Conservation (phyloP, 495 filamentous ascomycete species). For the Neurospora hispaniola region DNA sequence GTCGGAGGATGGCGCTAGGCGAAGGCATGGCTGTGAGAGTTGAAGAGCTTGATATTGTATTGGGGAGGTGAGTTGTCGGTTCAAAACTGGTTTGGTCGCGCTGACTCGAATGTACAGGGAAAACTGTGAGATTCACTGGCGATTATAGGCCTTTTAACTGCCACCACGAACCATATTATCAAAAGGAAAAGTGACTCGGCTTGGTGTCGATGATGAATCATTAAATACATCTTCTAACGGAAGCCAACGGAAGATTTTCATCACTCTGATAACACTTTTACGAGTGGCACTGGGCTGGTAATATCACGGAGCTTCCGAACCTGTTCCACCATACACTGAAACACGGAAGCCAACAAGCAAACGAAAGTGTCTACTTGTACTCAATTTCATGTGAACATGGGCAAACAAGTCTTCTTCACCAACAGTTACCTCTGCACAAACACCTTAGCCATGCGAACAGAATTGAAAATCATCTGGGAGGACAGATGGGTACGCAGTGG, state of each 20-base stretch:
- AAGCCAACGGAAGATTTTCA: not conserved
- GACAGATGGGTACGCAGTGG: not conserved
- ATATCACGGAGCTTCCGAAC: too few relatives aligned
- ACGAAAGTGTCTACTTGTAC: not conserved
- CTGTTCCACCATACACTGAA: not conserved
- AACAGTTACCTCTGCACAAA: too few relatives aligned
- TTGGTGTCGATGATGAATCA: not conserved
- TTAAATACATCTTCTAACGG: not conserved
- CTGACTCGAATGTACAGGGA: too few relatives aligned
- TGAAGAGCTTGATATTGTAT: not conserved
- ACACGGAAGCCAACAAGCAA: not conserved
- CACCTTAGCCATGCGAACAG: not conserved
- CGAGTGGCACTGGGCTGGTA: too few relatives aligned
- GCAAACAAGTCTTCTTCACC: too few relatives aligned
- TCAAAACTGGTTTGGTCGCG: not conserved
- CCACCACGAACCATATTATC: not conserved
- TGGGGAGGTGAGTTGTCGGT: not conserved
- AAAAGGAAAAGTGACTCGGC: not conserved
- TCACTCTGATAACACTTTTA: not conserved
- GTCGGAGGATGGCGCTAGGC: not conserved
- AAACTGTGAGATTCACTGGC: not conserved
- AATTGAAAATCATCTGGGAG: not conserved
- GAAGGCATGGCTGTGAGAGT: not conserved
- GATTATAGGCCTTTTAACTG: not conserved
- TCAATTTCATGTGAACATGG: not conserved